These are phyloP conservation scores for Thalassiosira livingstoniorum DNA, from an alignment of 352 stramenopile genomes.

Conservation along the genomic window DNA sequence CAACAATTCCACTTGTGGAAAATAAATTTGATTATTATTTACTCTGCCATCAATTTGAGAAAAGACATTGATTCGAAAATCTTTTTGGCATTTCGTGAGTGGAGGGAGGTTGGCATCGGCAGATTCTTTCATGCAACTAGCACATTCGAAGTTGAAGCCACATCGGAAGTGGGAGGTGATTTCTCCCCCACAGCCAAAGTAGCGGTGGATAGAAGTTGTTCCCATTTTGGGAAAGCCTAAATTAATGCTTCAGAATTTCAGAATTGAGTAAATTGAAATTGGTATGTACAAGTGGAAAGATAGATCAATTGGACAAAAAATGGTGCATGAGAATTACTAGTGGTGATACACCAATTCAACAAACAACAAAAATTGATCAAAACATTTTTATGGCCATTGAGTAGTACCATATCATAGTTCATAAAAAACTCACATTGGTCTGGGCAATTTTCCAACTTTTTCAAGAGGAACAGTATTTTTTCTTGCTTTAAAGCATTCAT, in stretches of 20 bases:
- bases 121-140: slow-evolving; percentile 13
- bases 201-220: slow-evolving; percentile 26
- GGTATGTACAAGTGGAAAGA: too few relatives aligned
- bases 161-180: slow-evolving; percentile 34
- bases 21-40: slow-evolving; percentile 10
- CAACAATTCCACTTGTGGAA: slow-evolving; percentile 46
- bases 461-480: too few relatives aligned
- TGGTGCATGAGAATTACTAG: too few relatives aligned
- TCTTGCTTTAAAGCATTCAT: too few relatives aligned
- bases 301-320: too few relatives aligned
- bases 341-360: too few relatives aligned
- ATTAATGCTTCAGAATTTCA: slow-evolving; percentile 9
- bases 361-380: too few relatives aligned
- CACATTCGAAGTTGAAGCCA: slow-evolving; percentile 2
- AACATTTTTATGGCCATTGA: too few relatives aligned
- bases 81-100: slow-evolving; percentile 8
- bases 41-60: slow-evolving; percentile 27
- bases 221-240: slow-evolving; percentile 48
- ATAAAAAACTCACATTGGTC: too few relatives aligned
- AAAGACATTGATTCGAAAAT: slow-evolving; percentile 41
- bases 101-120: neutral
- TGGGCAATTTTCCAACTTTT: too few relatives aligned
- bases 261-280: neutral
- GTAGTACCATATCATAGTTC: too few relatives aligned
- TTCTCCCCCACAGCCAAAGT: slow-evolving; percentile 43